Evolutionary conservation across 495 filamentous ascomycete species (phyloP), one percentile per base, ranked within the genome.

Genomic region (Astrothelium subdiscretum): DNA sequence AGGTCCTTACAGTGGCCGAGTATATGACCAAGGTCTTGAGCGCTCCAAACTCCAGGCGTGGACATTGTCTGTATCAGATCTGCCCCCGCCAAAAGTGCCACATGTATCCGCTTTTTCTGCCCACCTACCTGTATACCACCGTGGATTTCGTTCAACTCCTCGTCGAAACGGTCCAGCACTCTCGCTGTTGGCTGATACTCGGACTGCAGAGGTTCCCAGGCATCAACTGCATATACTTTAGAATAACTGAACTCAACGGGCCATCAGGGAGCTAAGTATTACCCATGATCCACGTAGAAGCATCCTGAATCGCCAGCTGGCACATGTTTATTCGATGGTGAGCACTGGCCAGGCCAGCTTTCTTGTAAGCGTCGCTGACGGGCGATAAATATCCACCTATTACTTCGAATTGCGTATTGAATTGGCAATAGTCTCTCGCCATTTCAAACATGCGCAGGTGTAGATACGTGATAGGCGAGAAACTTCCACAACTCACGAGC

Each of bases 401-500:
- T 20, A 97, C 80, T 72, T 97, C 92, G 70, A 86, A 96, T 32
- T 90, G 79, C 42, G 89, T 90, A 75, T 86, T 89, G 74, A 91
- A 85, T 59, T 85, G 83, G 66, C 85, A 85, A 73, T 87, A 89
- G 77, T 92, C 88, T 68, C 83, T 81, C 2, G 89, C 89, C 86
- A 92, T 90, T 67, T 95, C 91, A 70, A 95, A 95, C 90, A 96
- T 92, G 71, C 91, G 89, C 59, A 96, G 79, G 72, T 96, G 90
- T 32, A 96, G 82, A 73, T 86, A 91, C 31, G 90, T 95, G 66
- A 88, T 85, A 20, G 90, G 91, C 2, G 85, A 89, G 76, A 95
- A 97, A 54, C 88, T 92, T 42, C 92, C 92, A 73, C 92, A 96
- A 38, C 91, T 89, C 43, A 97, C 87, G 43, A 96, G 80, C 13